These are phyloP conservation scores for Lodderomyces margitis DNA, from an alignment of 1,139 yeast genomes.

Conservation along the genomic window DNA sequence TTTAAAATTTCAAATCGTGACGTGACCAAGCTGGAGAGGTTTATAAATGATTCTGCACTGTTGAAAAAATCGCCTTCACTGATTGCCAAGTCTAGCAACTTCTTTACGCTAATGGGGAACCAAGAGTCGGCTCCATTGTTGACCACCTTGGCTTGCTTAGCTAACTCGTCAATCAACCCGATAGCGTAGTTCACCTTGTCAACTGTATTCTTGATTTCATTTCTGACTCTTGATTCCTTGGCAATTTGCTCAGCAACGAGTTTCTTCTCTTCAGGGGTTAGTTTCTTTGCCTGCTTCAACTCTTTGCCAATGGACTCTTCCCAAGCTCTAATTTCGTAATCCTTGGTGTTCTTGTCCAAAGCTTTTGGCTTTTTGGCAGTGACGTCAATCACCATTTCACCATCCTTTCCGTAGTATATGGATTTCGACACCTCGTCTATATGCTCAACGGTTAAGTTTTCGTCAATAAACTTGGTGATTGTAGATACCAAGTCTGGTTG, in stretches of 20 bases:
- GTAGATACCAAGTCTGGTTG: conserved; percentile 62
- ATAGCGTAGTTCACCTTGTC: conserved; percentile 48
- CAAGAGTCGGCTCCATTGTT: conserved; percentile 71
- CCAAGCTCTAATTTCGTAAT: conserved; percentile 86
- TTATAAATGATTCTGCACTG: conserved; percentile 38
- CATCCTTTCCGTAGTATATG: conserved; percentile 62
- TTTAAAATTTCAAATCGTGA: conserved; percentile 52
- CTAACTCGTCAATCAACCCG: conserved; percentile 51
- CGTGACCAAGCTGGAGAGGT: conserved; percentile 41
- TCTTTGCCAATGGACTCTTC: conserved; percentile 80
- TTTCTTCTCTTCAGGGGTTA: conserved; percentile 73
- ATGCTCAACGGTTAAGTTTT: conserved; percentile 34
- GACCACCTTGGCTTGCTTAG: conserved; percentile 47
- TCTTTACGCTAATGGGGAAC: conserved; percentile 64
- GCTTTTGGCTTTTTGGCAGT: conserved; percentile 38
- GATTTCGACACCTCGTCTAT: conserved; percentile 44
- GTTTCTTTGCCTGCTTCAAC: conserved; percentile 49
- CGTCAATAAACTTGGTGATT: conserved; percentile 39
- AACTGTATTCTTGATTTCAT: conserved; percentile 38
- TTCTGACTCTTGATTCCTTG: conserved; percentile 58
- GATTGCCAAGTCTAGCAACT: conserved; percentile 42
- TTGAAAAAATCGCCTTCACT: conserved; percentile 15
- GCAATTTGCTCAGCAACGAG: conserved; percentile 59
- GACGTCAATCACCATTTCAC: conserved; percentile 67
- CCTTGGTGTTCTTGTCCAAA: conserved; percentile 65